Evolutionary conservation across 2,329 filamentous ascomycete genomes (phyloP), one percentile per base, ranked within the genome.

Genomic region (Colletotrichum theobromicola): DNA sequence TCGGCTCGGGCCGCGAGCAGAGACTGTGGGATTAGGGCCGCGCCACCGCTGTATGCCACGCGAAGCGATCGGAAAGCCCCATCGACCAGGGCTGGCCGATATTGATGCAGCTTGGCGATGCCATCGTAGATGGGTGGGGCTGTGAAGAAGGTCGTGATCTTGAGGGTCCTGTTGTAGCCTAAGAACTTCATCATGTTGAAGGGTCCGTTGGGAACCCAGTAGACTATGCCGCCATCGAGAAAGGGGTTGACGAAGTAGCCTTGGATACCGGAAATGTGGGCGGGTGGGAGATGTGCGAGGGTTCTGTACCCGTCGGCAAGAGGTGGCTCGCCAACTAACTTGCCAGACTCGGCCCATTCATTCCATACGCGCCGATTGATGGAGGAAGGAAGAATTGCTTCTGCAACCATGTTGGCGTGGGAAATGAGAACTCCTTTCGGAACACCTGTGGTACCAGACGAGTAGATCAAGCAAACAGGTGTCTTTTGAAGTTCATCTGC

Each of bases 221-320:
- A 75, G 18, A 64, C 58, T 2, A 67, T 60, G 30, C 73, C 73
- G 30, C 63, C 69, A 21, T 55, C 62, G 30, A 57, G 57, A 8
- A 65, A 60, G 18, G 46, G 55, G 21, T 61, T 65, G 46, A 68
- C 55, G 63, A 75, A 73, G 37, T 75, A 75, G 46, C 58, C 58
- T 55, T 69, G 73, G 0, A 73, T 37, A 26, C 73, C 73, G 5
- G 64, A 58, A 18, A 75, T 64, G 60, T 72, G 69, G 1, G 60
- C 64, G 1, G 73, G 53, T 3, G 73, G 73, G 15, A 73, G 64
- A 12, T 75, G 73, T 24, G 69, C 73, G 34, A 75, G 34, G 18
- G 69, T 67, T 26, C 61, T 63, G 42, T 66, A 66, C 13, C 30
- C 63, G 18, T 63, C 10, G 9, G 7, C 21, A 16, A 61, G 18